Evolutionary conservation across 495 filamentous ascomycete genomes (phyloP).

Genomic region (Xylaria scruposa): DNA sequence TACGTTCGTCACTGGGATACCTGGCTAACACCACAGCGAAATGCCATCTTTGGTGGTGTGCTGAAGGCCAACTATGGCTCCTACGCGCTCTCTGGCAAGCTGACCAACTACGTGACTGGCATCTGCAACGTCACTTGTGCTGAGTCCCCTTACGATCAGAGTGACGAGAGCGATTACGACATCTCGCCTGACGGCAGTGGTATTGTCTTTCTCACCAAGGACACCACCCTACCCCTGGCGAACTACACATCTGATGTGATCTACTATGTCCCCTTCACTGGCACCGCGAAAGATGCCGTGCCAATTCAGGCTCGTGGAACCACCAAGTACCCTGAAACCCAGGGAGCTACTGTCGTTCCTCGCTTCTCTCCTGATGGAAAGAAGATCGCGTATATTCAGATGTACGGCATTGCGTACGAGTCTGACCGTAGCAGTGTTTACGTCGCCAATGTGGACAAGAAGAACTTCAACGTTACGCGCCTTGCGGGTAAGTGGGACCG

Average conservation of each 20-base stretch:
- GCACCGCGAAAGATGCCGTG: conserved; percentile 39
- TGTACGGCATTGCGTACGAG: conserved; percentile 74
- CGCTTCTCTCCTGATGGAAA: conserved; percentile 72
- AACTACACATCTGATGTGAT: conserved; percentile 70
- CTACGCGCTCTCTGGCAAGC: conserved; percentile 44
- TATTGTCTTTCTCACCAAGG: conserved; percentile 75
- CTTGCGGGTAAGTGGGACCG: conserved; percentile 62
- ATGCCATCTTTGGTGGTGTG: conserved; percentile 68
- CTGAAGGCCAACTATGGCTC: conserved; percentile 49
- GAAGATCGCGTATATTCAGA: conserved; percentile 69
- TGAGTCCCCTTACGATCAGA: conserved; percentile 48
- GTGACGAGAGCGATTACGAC: conserved; percentile 49
- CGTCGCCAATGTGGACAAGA: conserved; percentile 33
- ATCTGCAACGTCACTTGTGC: conserved; percentile 58
- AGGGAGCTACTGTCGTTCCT: conserved; percentile 71
- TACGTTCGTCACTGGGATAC: conserved; percentile 68
- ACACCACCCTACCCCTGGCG: conserved; percentile 68
- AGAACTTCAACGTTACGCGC: conserved; percentile 38
- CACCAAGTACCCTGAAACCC: conserved; percentile 51
- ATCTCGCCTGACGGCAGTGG: conserved; percentile 48
- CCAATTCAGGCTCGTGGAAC: conserved; percentile 38
- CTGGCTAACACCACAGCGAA: conserved; percentile 63
- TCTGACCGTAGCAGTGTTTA: conserved; percentile 76
- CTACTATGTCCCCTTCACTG: conserved; percentile 61
- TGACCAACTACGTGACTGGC: conserved; percentile 58